Percentiles rank a stretch among this genome's conserved stretches.
Evolutionary conservation across 2,329 filamentous ascomycete genomes (phyloP).

Genomic region (Alternaria arborescens): DNA sequence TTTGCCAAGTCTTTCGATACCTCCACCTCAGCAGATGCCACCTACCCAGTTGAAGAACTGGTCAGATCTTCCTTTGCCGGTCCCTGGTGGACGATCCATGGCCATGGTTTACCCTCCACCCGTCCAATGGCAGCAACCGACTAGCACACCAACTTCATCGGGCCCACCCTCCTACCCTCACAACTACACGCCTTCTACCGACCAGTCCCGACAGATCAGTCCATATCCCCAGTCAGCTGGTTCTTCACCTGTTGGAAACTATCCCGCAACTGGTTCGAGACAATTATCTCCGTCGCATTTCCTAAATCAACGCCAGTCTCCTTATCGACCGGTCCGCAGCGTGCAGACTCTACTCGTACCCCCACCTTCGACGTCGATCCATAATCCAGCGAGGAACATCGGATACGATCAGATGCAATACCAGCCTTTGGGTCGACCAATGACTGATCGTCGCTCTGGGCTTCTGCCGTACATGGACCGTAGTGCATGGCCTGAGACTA

Average conservation of each 20-base stretch:
- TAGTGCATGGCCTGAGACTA: slow-evolving; percentile 48
- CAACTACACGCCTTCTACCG: slow-evolving; percentile 40
- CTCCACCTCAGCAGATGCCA: slow-evolving; percentile 56
- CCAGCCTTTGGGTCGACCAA: slow-evolving; percentile 58
- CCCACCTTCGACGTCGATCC: slow-evolving; percentile 79
- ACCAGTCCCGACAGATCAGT: slow-evolving; percentile 60
- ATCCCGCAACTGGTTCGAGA: slow-evolving; percentile 68
- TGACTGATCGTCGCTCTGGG: slow-evolving; percentile 56
- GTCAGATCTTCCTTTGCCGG: slow-evolving; percentile 55
- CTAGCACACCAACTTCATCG: slow-evolving; percentile 48
- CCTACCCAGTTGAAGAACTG: slow-evolving; percentile 51
- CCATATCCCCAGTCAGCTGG: slow-evolving; percentile 63
- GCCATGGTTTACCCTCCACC: slow-evolving; percentile 75
- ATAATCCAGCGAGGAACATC: slow-evolving; percentile 59
- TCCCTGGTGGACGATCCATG: slow-evolving; percentile 74
- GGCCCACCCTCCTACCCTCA: slow-evolving; percentile 38
- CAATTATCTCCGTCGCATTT: slow-evolving; percentile 88
- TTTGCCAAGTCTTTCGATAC: slow-evolving; percentile 74
- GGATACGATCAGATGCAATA: slow-evolving; percentile 61
- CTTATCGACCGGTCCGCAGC: slow-evolving; percentile 88
- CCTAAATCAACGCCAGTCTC: slow-evolving; percentile 86
- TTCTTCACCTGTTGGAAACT: slow-evolving; percentile 76
- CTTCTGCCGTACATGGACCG: slow-evolving; percentile 56
- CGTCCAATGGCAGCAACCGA: slow-evolving; percentile 60
- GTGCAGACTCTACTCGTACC: slow-evolving; percentile 93